phyloP scores from a whole-genome alignment of 2,329 filamentous ascomycete species.

The Cryphonectria parasitica region DNA sequence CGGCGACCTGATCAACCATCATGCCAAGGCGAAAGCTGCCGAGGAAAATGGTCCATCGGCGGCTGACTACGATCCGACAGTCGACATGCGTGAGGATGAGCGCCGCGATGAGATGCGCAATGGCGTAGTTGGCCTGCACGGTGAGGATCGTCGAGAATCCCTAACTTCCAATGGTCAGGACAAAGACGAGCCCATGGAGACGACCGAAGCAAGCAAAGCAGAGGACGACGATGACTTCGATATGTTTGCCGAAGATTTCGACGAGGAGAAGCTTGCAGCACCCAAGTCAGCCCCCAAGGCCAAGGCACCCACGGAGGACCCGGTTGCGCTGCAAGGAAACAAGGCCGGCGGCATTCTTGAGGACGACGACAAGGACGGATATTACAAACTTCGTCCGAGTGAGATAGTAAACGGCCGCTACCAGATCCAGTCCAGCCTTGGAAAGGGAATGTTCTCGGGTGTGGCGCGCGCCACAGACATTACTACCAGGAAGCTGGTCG shows the following conservation, averaged over 20 bases:
- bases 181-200: slow-evolving; percentile 38
- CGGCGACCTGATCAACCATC: slow-evolving; percentile 67
- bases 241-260: slow-evolving; percentile 87
- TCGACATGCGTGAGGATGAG: slow-evolving; percentile 86
- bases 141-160: slow-evolving; percentile 41
- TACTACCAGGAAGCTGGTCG: slow-evolving; percentile 75
- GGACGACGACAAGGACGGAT: slow-evolving; percentile 92
- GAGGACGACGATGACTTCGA: slow-evolving; percentile 75
- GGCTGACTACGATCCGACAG: slow-evolving; percentile 87
- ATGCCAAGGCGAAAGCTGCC: slow-evolving; percentile 46
- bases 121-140: slow-evolving; percentile 56
- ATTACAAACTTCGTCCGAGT: slow-evolving; percentile 92
- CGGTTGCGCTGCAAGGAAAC: slow-evolving; percentile 50
- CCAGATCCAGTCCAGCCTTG: slow-evolving; percentile 83
- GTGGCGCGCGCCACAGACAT: slow-evolving; percentile 88
- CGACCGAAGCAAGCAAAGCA: slow-evolving; percentile 45
- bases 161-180: slow-evolving; percentile 31
- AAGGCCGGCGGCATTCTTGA: slow-evolving; percentile 79
- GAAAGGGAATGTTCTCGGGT: slow-evolving; percentile 94
- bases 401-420: slow-evolving; percentile 90
- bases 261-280: slow-evolving; percentile 66
- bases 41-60: slow-evolving; percentile 81
- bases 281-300: slow-evolving; percentile 46
- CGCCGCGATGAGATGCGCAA: slow-evolving; percentile 69
- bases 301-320: slow-evolving; percentile 46